These are phyloP conservation scores for Escovopsis weberi DNA, from an alignment of 2,329 filamentous ascomycete species.

Conservation along the genomic window DNA sequence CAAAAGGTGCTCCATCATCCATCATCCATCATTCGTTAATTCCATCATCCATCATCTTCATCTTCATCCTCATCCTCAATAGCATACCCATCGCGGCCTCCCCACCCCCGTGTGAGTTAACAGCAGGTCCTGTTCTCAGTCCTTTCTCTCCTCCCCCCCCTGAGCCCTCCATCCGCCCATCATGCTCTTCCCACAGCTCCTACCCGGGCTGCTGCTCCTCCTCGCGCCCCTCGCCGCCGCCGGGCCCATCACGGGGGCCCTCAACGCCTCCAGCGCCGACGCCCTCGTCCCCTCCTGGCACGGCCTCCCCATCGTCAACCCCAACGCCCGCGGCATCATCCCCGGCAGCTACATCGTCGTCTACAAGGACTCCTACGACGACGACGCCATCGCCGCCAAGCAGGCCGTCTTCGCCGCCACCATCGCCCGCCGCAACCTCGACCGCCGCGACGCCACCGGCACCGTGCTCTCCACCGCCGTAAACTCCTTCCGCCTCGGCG, in stretches of 20 bases:
- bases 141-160: no score
- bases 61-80: no score
- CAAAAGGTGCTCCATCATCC: no score
- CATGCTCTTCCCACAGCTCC: conserved; percentile 13
- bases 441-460: conserved; percentile 34
- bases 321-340: conserved; percentile 32
- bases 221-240: conserved; percentile 14
- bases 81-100: no score
- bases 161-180: conserved; percentile 5
- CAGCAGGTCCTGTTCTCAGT: no score
- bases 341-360: conserved; percentile 49
- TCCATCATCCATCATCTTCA: no score
- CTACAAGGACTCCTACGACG: conserved; percentile 40
- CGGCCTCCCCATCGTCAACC: conserved; percentile 35
- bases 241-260: conserved; percentile 8
- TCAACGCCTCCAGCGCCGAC: conserved; percentile 2
- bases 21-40: no score
- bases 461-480: conserved; percentile 32
- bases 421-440: conserved; percentile 42
- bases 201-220: conserved; percentile 12
- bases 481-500: conserved; percentile 30
- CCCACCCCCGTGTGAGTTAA: no score
- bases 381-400: conserved; percentile 34
- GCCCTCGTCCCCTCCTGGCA: conserved; percentile 17
- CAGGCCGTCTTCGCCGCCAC: conserved; percentile 31